phyloP scores from a whole-genome alignment of 345 rosid species.

The Clarkia xantiana region DNA sequence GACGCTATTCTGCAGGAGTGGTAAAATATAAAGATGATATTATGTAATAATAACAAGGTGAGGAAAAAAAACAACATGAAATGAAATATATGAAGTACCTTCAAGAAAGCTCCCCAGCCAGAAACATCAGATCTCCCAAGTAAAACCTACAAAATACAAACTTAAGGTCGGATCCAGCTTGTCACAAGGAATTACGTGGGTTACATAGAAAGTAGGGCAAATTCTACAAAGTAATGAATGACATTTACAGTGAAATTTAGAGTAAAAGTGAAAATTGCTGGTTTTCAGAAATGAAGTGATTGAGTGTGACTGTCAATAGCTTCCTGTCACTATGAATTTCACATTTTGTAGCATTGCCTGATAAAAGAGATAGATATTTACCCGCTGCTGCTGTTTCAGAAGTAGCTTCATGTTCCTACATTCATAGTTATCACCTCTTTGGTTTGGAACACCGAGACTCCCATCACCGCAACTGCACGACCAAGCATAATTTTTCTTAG shows the following conservation, averaged over 20 bases:
- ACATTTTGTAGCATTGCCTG: neutral
- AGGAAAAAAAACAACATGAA: neutral
- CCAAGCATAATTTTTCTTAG: neutral
- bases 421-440: slow-evolving; percentile 96
- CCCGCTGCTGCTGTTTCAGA: slow-evolving; percentile 97
- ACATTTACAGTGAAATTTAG: no score
- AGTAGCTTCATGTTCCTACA: slow-evolving; percentile 99
- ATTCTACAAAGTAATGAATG: slow-evolving; percentile 1
- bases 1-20: slow-evolving; percentile 60
- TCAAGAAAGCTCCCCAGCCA: slow-evolving; percentile 99
- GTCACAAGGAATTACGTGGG: no score
- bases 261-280: no score
- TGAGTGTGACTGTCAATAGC: no score
- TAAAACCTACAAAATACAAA: slow-evolving; percentile 47
- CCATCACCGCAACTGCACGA: slow-evolving; percentile 94
- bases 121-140: slow-evolving; percentile 98
- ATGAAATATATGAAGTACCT: slow-evolving; percentile 29
- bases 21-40: slow-evolving; percentile 8
- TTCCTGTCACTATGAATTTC: no score
- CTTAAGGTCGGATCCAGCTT: no score
- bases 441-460: slow-evolving; percentile 75
- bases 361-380: slow-evolving; percentile 11
- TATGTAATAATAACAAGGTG: neutral
- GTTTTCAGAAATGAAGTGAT: no score
- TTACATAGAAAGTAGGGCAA: neutral